A percentile compares a stretch with the other conserved stretches of the same genome.
These are phyloP conservation scores for Begonia fuchsioides DNA, from an alignment of 306 rosid species.

Conservation along the genomic window DNA sequence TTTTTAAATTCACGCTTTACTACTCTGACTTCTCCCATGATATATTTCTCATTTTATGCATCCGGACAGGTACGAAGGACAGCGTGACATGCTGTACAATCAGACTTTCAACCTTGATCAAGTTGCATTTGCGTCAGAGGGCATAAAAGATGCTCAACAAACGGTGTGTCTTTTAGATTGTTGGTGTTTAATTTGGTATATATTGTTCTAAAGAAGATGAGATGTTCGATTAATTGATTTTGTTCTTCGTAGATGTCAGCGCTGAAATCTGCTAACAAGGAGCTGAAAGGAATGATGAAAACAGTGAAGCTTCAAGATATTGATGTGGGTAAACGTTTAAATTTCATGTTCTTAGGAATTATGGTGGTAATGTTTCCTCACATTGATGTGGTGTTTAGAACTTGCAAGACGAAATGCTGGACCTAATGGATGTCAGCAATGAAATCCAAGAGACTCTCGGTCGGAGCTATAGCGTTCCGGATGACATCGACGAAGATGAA, in stretches of 20 bases:
- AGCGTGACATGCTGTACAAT: conserved; percentile 89
- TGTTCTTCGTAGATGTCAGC: conserved; percentile 62
- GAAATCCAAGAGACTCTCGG: conserved; percentile 93
- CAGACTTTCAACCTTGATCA: conserved; percentile 98
- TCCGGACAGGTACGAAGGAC: conserved; percentile 93
- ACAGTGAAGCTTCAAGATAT: conserved; percentile 94
- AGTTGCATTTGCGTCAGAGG: conserved; percentile 92
- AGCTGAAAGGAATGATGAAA: conserved; percentile 96
- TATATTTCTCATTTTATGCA: background rate
- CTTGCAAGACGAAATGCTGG: conserved; percentile 97
- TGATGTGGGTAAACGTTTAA: conserved; percentile 38
- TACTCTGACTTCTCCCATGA: too few relatives aligned
- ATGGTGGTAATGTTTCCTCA: conserved; percentile 4
- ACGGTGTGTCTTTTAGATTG: conserved; percentile 39
- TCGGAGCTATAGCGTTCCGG: conserved; percentile 94
- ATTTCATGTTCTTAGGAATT: conserved; percentile 9
- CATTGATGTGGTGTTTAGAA: conserved; percentile 26
- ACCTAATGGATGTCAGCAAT: conserved; percentile 91
- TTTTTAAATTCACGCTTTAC: too few relatives aligned
- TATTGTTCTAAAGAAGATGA: too few relatives aligned
- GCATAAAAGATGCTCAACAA: conserved; percentile 95
- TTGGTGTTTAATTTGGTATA: background rate
- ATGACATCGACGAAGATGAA: conserved; percentile 92
- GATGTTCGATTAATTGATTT: background rate
- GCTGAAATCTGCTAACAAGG: conserved; percentile 92